These are phyloP conservation scores for Fusarium subtropicale DNA, from an alignment of 2,329 filamentous ascomycete species.

Conservation along the genomic window DNA sequence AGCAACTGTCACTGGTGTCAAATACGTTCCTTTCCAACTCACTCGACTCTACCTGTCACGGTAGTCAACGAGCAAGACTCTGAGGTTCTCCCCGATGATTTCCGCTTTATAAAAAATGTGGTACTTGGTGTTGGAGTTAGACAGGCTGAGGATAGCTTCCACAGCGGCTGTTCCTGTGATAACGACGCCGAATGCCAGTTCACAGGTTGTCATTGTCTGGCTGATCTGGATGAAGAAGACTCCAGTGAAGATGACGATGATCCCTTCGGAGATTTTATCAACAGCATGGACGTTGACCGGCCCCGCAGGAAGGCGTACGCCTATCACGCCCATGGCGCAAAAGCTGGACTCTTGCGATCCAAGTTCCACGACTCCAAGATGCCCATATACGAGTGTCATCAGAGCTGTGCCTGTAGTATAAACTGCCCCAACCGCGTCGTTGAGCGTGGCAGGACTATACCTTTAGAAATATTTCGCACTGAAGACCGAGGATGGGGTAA, in stretches of 20 bases:
- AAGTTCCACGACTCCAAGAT: constrained; percentile 64
- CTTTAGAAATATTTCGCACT: constrained; percentile 82
- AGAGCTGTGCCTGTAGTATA: constrained; percentile 72
- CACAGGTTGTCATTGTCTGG: constrained; percentile 75
- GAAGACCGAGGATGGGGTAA: constrained; percentile 78
- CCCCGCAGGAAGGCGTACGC: constrained; percentile 62
- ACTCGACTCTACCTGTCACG: constrained; percentile 64
- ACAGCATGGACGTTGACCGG: constrained; percentile 29
- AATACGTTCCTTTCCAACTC: constrained; percentile 64
- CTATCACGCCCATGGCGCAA: constrained; percentile 69
- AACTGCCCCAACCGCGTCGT: constrained; percentile 81
- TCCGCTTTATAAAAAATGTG: constrained; percentile 75
- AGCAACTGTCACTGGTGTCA: constrained; percentile 71
- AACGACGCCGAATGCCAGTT: constrained; percentile 75
- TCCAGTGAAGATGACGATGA: constrained; percentile 58
- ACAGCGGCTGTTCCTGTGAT: constrained; percentile 75
- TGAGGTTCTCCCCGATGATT: constrained; percentile 68
- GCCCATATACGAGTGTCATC: constrained; percentile 85
- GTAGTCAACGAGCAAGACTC: constrained; percentile 73
- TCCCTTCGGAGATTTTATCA: constrained; percentile 40
- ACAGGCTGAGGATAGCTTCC: constrained; percentile 69
- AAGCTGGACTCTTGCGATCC: constrained; percentile 64
- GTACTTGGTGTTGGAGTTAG: constrained; percentile 70
- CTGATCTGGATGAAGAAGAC: constrained; percentile 66
- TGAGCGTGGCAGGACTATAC: constrained; percentile 76